Percentiles rank a stretch among this genome's conserved stretches.
Evolutionary conservation across 192 early-diverging fungal species (phyloP).

Genomic region (Podila horticola): DNA sequence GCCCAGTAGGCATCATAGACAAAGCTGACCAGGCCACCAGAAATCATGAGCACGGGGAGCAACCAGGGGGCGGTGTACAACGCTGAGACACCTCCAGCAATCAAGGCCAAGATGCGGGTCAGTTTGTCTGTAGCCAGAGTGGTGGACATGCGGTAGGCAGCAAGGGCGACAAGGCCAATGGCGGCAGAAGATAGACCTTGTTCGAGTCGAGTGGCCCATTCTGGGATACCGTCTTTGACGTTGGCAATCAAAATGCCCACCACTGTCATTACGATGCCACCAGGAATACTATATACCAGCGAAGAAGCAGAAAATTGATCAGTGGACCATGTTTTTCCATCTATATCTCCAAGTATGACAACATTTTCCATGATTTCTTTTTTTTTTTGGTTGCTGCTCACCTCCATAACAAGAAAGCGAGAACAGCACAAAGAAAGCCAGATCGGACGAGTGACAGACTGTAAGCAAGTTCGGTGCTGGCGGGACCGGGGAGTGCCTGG

Average conservation of each 20-base stretch:
- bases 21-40: slow-evolving; percentile 54
- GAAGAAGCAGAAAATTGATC: background rate
- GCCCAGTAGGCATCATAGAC: slow-evolving; percentile 19
- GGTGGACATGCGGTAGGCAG: slow-evolving; percentile 58
- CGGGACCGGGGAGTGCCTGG: slow-evolving; percentile 71
- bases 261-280: slow-evolving; percentile 64
- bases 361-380: no score
- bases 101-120: slow-evolving; percentile 40
- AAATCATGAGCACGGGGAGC: slow-evolving; percentile 64
- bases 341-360: no score
- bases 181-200: slow-evolving; percentile 65
- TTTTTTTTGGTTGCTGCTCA: slow-evolving; percentile 11
- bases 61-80: slow-evolving; percentile 58
- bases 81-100: slow-evolving; percentile 36
- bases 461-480: slow-evolving; percentile 63
- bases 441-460: slow-evolving; percentile 60
- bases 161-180: slow-evolving; percentile 70
- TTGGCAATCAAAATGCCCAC: slow-evolving; percentile 57
- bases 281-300: slow-evolving; percentile 54
- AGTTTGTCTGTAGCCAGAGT: slow-evolving; percentile 48
- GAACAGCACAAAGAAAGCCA: slow-evolving; percentile 58
- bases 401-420: slow-evolving; percentile 67
- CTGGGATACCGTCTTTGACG: slow-evolving; percentile 54
- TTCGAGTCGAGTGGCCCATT: slow-evolving; percentile 58
- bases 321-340: background rate